Evolutionary conservation across 371 early-diverging fungal genomes (phyloP).

Genomic region (Mortierella sp.): DNA sequence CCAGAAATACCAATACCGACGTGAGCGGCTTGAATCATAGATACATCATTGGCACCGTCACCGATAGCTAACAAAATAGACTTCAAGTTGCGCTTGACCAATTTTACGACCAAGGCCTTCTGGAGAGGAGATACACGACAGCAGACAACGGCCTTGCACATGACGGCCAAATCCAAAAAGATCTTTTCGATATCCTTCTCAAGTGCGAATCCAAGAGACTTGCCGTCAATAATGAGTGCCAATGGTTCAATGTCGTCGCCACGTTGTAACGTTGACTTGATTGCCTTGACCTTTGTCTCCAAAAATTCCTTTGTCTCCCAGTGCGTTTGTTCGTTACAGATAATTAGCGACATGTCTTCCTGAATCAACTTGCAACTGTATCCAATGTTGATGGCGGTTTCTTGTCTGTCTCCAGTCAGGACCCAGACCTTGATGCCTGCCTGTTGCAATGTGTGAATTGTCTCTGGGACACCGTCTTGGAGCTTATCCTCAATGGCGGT

Average conservation of each 20-base stretch:
- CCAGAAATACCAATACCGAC: constrained; percentile 98
- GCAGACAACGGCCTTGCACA: constrained; percentile 90
- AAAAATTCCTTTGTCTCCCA: constrained; percentile 85
- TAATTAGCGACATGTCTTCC: constrained; percentile 87
- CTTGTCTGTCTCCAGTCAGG: constrained; percentile 93
- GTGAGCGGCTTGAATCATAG: constrained; percentile 98
- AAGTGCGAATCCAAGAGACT: constrained; percentile 76
- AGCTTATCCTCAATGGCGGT: constrained; percentile 99
- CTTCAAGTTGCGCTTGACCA: constrained; percentile 83
- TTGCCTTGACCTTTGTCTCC: constrained; percentile 78
- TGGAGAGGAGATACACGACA: constrained; percentile 96
- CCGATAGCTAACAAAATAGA: constrained; percentile 92
- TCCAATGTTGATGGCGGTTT: constrained; percentile 95
- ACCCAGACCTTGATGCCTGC: constrained; percentile 99
- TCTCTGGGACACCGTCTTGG: constrained; percentile 98
- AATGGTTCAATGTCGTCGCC: constrained; percentile 76
- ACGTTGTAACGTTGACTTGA: constrained; percentile 67
- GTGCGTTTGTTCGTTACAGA: constrained; percentile 86
- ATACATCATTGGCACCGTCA: constrained; percentile 99
- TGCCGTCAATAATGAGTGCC: constrained; percentile 82
- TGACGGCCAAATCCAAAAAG: constrained; percentile 82
- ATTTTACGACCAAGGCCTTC: constrained; percentile 94
- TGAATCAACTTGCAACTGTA: constrained; percentile 90
- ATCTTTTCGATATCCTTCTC: constrained; percentile 77
- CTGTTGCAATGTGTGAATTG: constrained; percentile 94